These are phyloP conservation scores for Tetrapisispora phaffii DNA, from an alignment of 805 yeast species.

Conservation along the genomic window DNA sequence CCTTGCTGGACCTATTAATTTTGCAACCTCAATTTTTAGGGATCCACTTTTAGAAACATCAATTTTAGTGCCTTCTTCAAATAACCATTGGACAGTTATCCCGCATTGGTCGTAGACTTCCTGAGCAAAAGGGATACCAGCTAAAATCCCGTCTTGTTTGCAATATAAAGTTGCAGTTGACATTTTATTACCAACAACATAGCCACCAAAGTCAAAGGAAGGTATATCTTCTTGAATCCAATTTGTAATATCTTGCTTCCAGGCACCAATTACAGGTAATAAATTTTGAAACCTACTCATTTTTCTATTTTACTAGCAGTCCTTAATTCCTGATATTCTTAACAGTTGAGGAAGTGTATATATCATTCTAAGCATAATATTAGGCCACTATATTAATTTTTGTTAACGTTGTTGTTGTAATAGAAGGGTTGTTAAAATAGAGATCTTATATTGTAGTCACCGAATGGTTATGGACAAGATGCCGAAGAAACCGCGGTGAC, in stretches of 20 bases:
- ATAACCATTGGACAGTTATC: slow-evolving; percentile 61
- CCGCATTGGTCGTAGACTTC: slow-evolving; percentile 76
- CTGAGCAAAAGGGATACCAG: slow-evolving; percentile 82
- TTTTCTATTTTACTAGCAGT: neutral
- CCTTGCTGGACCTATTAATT: slow-evolving; percentile 70
- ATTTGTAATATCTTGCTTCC: slow-evolving; percentile 69
- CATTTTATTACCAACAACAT: slow-evolving; percentile 70
- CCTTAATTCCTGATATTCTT: no score
- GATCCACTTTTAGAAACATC: slow-evolving; percentile 31
- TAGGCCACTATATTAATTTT: no score
- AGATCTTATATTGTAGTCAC: no score
- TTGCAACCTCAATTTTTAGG: slow-evolving; percentile 65
- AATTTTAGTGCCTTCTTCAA: slow-evolving; percentile 56
- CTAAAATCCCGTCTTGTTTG: slow-evolving; percentile 68
- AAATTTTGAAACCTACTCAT: slow-evolving; percentile 34
- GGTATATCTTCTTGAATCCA: slow-evolving; percentile 88
- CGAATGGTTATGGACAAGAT: neutral
- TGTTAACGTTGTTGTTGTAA: no score
- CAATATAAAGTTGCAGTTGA: slow-evolving; percentile 73
- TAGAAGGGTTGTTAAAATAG: no score
- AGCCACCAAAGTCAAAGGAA: slow-evolving; percentile 89
- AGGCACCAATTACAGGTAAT: slow-evolving; percentile 64
- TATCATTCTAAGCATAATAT: no score
- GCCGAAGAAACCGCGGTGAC: neutral
- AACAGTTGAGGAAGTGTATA: no score